Evolutionary conservation across 1,284 basidiomycete species (phyloP), one percentile per base, ranked within the genome.

Genomic region (Cryptococcus jaspeensis): DNA sequence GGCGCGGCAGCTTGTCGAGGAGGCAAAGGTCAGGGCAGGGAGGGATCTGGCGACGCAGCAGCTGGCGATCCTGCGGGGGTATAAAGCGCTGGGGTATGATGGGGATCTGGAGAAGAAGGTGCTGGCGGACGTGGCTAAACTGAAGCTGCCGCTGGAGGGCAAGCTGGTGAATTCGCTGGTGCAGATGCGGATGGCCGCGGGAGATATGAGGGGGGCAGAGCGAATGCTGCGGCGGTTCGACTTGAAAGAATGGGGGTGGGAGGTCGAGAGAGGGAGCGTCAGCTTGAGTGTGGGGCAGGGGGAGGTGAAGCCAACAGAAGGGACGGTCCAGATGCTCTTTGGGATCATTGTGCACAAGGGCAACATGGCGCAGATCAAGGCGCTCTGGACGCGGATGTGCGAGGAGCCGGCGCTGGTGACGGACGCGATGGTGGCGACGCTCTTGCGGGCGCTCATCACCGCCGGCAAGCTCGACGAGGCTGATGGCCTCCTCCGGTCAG

Each of bases 11-110:
- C 50, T 60, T 1, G 56, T 60, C 16, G 20, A 35, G 42, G 45
- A 58, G 40, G 56, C 56, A 4, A 59, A 62, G 36, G 32, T 22
- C 5, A 42, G 37, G 12, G 59, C 53, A 7, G 43, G 50, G 3
- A 18, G 41, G 5, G 60, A 60, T 43, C 38, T 53, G 15, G 40
- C 39, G 6, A 36, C 41, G 16, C 62, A 64, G 48, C 71, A 73
- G 61, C 37, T 73, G 39, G 64, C 70, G 11, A 67, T 75, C 23
- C 53, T 75, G 28, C 41, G 59, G 12, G 73, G 72, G 12, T 67
- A 72, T 53, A 60, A 66, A 28, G 57, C 47, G 12, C 58, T 74
- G 8, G 71, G 71, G 11, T 44, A 58, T 13, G 65, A 69, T 43
- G 50, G 47, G 9, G 52, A 64, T 22, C 44, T 73, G 23, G 72